Evolutionary conservation across 345 rosid species (phyloP), one percentile per base, ranked within the genome.

Genomic region (Moricandia arvensis): DNA sequence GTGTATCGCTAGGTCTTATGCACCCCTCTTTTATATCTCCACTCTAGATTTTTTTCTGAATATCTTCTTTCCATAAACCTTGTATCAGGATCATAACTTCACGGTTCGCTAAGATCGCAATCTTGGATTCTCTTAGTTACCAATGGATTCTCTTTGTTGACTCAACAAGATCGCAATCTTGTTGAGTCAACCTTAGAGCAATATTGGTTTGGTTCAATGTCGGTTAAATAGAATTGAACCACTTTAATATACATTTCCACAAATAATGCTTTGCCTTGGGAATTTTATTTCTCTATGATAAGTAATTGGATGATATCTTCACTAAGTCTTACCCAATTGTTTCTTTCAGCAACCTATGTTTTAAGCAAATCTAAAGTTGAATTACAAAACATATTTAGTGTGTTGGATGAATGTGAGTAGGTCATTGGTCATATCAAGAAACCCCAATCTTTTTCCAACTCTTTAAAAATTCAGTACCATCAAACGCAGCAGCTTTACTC

Each of bases 361-460:
- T 7, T 43, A 43, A 43, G 51, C 16, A 43, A 43, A 43, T 43
- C 51, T 13, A 13, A 43, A 43, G 51, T 13, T 43, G 0, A 43
- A 43, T 13, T 12, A 43, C 51, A 43, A 41, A 13, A 43, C 51
- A 43, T 43, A 43, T 43, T 43, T 43, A 13, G 16, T 27, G 29
- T 27, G 29, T 27, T 27, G 29, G 29, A 1, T 27, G 29, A 3
- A 3, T 27, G 29, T 27, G 43, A 37, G 9, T 37, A 37, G 12
- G 15, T 11, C 49, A 41, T 41, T 41, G 49, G 49, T 41, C 5
- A 11, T 41, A 41, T 11, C 15, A 11, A 11, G 15, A 12, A 34
- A 41, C 3, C 15, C 6, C 12, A 47, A 63, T 79, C 75, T 74
- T 82, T 76, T 78, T 83, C 91, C 90, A 89, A 47, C 54, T 66